A percentile compares a stretch with the other conserved stretches of the same genome.
phyloP scores from a whole-genome alignment of 2,329 filamentous ascomycete genomes.

The Albifimbria verrucaria region DNA sequence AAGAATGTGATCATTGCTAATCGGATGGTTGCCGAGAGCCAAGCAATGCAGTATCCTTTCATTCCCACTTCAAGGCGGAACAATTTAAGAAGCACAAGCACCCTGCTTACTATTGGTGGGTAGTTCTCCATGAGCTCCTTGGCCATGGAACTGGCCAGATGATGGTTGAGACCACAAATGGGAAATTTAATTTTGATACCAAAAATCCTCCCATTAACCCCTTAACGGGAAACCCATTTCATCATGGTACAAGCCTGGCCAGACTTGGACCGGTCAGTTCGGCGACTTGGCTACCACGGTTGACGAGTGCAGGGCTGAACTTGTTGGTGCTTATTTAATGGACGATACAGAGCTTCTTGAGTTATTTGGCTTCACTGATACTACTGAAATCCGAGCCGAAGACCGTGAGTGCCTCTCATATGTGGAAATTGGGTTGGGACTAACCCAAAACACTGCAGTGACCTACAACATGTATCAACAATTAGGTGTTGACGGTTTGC shows the following conservation, averaged over 20 bases:
- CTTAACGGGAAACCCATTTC: constrained; percentile 50
- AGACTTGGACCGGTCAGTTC: constrained; percentile 63
- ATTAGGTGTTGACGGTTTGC: constrained; percentile 37
- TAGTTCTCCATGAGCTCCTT: constrained; percentile 66
- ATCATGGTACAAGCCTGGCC: constrained; percentile 58
- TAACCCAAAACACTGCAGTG: constrained; percentile 19
- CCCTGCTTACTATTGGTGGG: constrained; percentile 67
- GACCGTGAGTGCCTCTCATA: constrained; percentile 27
- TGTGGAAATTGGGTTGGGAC: neutral
- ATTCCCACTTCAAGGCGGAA: constrained; percentile 58
- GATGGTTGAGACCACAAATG: constrained; percentile 49
- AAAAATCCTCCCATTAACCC: constrained; percentile 54
- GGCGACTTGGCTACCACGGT: constrained; percentile 56
- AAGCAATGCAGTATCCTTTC: constrained; percentile 46
- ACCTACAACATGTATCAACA: constrained; percentile 39
- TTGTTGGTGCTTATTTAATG: constrained; percentile 41
- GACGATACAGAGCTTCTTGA: constrained; percentile 38
- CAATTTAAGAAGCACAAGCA: constrained; percentile 62
- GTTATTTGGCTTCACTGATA: constrained; percentile 37
- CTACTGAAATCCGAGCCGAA: constrained; percentile 30
- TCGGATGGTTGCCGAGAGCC: constrained; percentile 49
- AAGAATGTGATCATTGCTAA: constrained; percentile 64
- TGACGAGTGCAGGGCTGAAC: constrained; percentile 50
- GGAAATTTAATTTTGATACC: constrained; percentile 60
- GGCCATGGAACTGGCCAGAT: constrained; percentile 64